phyloP scores from a whole-genome alignment of 2,329 filamentous ascomycete species.

The Lasiodiplodia theobromae region DNA sequence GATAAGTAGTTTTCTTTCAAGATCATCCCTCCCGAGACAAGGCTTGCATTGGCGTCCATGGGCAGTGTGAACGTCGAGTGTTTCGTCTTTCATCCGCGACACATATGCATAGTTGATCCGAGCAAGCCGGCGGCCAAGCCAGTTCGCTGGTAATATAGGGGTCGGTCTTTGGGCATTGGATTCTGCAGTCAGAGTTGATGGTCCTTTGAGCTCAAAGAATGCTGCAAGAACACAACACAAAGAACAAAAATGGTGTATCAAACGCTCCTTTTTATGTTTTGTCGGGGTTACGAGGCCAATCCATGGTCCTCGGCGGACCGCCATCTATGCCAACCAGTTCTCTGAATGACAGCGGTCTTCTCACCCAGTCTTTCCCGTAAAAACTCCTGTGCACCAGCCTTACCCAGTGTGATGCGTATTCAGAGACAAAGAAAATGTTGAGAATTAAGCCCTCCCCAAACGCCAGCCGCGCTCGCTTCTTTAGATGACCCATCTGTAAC shows the following conservation, averaged over 20 bases:
- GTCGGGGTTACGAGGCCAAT: background rate
- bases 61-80: no score
- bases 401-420: slow-evolving; percentile 24
- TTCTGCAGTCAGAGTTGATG: no score
- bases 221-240: background rate
- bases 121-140: no score
- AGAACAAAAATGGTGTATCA: slow-evolving; percentile 5
- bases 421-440: slow-evolving; percentile 26
- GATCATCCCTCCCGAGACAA: no score
- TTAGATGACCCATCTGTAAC: slow-evolving; percentile 75
- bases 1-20: no score
- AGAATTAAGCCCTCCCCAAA: slow-evolving; percentile 26
- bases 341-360: slow-evolving; percentile 9
- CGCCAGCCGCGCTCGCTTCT: slow-evolving; percentile 19
- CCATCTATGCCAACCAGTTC: slow-evolving; percentile 7
- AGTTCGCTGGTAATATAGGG: no score
- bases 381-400: slow-evolving; percentile 29
- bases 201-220: no score
- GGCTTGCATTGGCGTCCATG: no score
- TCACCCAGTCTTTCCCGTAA: slow-evolving; percentile 9
- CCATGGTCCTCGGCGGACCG: background rate
- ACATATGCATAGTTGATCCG: no score
- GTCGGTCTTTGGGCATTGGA: no score
- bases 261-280: slow-evolving; percentile 19
- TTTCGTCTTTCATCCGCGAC: no score